These are phyloP conservation scores for Arxiozyma bovina DNA, from an alignment of 1,139 yeast genomes.

Conservation along the genomic window DNA sequence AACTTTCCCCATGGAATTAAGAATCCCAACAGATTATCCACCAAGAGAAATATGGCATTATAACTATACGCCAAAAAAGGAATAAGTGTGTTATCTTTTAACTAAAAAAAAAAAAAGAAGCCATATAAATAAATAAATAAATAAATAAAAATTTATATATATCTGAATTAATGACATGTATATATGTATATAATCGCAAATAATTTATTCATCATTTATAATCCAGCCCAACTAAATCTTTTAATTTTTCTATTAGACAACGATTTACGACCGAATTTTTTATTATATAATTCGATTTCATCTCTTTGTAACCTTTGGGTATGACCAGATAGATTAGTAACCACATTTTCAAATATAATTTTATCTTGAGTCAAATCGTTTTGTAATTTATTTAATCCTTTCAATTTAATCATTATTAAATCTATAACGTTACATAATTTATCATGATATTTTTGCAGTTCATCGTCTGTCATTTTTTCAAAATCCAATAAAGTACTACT, in stretches of 20 bases:
- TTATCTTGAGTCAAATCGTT: constrained; percentile 21
- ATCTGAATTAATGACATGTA: neutral
- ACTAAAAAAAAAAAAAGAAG: too few species aligned
- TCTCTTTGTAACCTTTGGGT: constrained; percentile 29
- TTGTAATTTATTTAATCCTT: constrained; percentile 15
- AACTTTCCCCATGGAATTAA: constrained; percentile 66
- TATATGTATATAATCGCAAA: neutral
- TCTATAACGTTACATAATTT: constrained; percentile 23
- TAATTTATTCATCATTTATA: neutral
- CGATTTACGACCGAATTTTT: constrained; percentile 15
- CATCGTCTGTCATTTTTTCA: neutral
- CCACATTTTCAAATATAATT: constrained; percentile 26
- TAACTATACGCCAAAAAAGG: constrained; percentile 5
- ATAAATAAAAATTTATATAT: neutral
- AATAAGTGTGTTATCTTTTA: neutral
- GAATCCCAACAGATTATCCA: constrained; percentile 90
- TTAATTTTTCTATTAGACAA: constrained; percentile 10
- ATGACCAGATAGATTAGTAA: constrained; percentile 30
- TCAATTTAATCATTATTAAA: constrained; percentile 14
- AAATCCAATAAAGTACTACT: neutral
- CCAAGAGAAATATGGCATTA: constrained; percentile 41
- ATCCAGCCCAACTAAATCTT: constrained; percentile 20
- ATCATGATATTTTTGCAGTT: constrained; percentile 21
- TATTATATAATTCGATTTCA: constrained; percentile 27
- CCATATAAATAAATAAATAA: neutral